Conservation (phyloP, 2,329 filamentous ascomycete species). For the Graphilbum ipis-grandicollis region DNA sequence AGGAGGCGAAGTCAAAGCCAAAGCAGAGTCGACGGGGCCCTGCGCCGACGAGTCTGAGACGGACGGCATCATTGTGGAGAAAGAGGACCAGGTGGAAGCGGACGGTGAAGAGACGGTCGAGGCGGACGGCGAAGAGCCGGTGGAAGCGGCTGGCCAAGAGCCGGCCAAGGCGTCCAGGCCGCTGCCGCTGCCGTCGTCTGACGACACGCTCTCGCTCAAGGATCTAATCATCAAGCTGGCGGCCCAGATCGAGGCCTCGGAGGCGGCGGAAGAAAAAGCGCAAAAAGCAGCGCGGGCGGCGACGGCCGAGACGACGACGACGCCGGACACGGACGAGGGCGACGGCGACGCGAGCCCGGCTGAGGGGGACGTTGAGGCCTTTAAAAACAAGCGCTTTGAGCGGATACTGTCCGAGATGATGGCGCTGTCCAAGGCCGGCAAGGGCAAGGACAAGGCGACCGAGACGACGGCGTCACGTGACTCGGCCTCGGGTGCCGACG, state of each 20-base stretch:
- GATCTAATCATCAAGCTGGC: constrained; percentile 36
- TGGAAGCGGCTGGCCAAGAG: no score
- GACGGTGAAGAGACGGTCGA: no score
- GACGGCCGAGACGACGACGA: neutral
- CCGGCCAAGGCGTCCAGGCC: no score
- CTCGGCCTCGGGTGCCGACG: neutral
- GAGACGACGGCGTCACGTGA: neutral
- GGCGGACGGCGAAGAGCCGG: no score
- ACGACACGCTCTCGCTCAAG: constrained; percentile 17
- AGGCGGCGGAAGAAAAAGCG: neutral
- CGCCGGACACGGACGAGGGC: neutral
- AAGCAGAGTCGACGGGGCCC: neutral
- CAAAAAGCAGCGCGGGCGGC: neutral
- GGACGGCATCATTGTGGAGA: no score
- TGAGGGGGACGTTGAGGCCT: constrained; percentile 11
- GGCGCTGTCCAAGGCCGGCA: constrained; percentile 15
- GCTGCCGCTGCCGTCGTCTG: no score
- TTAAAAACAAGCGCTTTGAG: constrained; percentile 31
- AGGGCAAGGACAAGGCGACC: neutral
- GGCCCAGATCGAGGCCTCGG: constrained; percentile 22
- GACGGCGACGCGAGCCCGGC: constrained; percentile 5
- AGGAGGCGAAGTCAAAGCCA: no score
- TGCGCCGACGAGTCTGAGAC: no score
- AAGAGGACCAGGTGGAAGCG: no score
- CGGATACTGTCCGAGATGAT: constrained; percentile 31